Evolutionary conservation across 139 green algal genomes (phyloP).

Genomic region (Tetraselmis striata): DNA sequence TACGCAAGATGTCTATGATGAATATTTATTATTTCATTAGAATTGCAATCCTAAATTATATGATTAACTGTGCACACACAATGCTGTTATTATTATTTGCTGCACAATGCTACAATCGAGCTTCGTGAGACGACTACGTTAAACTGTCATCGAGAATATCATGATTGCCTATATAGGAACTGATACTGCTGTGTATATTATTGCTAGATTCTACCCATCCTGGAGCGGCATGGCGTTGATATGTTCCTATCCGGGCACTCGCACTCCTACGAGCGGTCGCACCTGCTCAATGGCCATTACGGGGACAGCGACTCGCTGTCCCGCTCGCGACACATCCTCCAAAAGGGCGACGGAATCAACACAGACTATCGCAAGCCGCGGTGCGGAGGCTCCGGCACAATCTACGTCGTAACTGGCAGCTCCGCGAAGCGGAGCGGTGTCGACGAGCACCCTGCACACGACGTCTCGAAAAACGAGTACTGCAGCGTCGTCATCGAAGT

Average conservation of each 20-base stretch:
- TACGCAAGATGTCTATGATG: too few relatives aligned
- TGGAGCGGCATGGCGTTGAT: conserved; percentile 5
- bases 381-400: neutral
- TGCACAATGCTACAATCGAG: too few relatives aligned
- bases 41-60: too few relatives aligned
- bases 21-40: too few relatives aligned
- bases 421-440: neutral
- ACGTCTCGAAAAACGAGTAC: neutral
- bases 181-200: too few relatives aligned
- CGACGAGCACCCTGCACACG: neutral
- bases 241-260: conserved; percentile 7
- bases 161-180: too few relatives aligned
- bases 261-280: conserved; percentile 9
- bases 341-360: neutral
- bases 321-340: neutral
- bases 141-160: too few relatives aligned
- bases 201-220: neutral
- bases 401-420: conserved; percentile 2
- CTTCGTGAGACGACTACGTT: too few relatives aligned
- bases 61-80: too few relatives aligned
- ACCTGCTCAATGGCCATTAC: conserved; percentile 9
- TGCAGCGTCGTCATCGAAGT: neutral
- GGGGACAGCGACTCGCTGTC: neutral
- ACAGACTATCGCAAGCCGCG: neutral
- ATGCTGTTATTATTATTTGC: too few relatives aligned